Percentiles rank a stretch among this genome's conserved stretches.
phyloP scores from a whole-genome alignment of 2,329 filamentous ascomycete species.

The Aspergillus luchuensis region DNA sequence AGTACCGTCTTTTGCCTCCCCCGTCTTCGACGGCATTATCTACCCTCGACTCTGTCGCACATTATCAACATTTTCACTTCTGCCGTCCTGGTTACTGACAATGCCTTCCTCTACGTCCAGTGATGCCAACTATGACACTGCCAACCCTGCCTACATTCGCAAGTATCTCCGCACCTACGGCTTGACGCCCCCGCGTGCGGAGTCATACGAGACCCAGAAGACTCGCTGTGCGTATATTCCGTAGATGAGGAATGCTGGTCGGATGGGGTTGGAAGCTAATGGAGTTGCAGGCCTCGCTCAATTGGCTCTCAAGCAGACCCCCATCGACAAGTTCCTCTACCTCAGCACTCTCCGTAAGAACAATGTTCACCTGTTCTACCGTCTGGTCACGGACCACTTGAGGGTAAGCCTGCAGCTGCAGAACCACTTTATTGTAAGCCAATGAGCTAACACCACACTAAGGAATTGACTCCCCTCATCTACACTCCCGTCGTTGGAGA shows the following conservation, averaged over 20 bases:
- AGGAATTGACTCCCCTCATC: slow-evolving; percentile 53
- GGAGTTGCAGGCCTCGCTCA: slow-evolving; percentile 44
- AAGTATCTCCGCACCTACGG: slow-evolving; percentile 56
- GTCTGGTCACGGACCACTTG: slow-evolving; percentile 51
- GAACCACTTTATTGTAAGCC: slow-evolving; percentile 1
- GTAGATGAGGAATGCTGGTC: background rate
- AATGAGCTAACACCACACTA: slow-evolving; percentile 22
- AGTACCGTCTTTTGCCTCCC: slow-evolving; percentile 16
- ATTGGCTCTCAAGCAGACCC: slow-evolving; percentile 49
- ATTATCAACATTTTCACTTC: background rate
- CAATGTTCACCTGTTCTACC: slow-evolving; percentile 57
- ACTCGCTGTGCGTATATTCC: slow-evolving; percentile 43
- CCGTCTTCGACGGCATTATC: background rate
- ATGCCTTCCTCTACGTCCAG: slow-evolving; percentile 23
- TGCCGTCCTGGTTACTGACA: slow-evolving; percentile 8
- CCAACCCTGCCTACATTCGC: slow-evolving; percentile 52
- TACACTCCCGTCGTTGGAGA: slow-evolving; percentile 71
- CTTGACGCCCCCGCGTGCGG: slow-evolving; percentile 51
- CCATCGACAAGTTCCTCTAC: slow-evolving; percentile 54
- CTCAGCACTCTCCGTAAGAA: slow-evolving; percentile 53
- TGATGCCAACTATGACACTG: slow-evolving; percentile 52
- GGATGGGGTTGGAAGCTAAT: slow-evolving; percentile 14
- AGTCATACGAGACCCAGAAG: slow-evolving; percentile 53
- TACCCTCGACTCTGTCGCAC: background rate
- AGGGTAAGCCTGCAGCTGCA: slow-evolving; percentile 32